Conservation (phyloP, 78 protist genomes). For the Dictyostelium purpureum region DNA sequence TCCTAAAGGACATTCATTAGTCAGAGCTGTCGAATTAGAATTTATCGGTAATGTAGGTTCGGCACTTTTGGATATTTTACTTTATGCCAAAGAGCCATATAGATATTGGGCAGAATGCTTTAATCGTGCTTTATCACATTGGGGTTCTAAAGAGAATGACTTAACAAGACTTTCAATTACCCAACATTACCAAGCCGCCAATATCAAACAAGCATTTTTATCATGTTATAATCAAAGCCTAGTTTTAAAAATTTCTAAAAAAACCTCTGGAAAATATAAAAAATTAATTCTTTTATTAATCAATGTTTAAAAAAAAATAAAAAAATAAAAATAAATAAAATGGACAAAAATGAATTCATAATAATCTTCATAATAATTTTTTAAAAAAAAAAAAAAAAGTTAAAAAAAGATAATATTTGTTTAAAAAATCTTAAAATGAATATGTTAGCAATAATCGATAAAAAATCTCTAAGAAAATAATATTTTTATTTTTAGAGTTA, state of each 20-base stretch:
- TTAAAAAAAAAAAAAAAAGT: too few relatives aligned
- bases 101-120: not conserved
- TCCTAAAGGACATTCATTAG: constrained; percentile 21
- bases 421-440: too few relatives aligned
- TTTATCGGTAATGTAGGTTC: not conserved
- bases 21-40: constrained; percentile 16
- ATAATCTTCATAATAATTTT: too few relatives aligned
- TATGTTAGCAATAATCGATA: too few relatives aligned
- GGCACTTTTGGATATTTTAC: not conserved
- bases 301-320: not conserved
- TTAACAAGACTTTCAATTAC: constrained; percentile 8
- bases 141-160: not conserved
- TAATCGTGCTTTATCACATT: not conserved
- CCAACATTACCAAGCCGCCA: not conserved
- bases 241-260: not conserved
- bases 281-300: constrained; percentile 4
- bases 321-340: too few relatives aligned
- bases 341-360: too few relatives aligned
- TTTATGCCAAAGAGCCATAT: not conserved
- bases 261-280: constrained; percentile 25
- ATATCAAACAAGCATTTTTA: not conserved
- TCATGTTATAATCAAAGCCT: not conserved
- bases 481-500: too few relatives aligned
- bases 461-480: too few relatives aligned
- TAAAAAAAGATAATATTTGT: too few relatives aligned